Evolutionary conservation across 306 rosid species (phyloP), one percentile per base, ranked within the genome.

Genomic region (Cyamopsis tetragonoloba): DNA sequence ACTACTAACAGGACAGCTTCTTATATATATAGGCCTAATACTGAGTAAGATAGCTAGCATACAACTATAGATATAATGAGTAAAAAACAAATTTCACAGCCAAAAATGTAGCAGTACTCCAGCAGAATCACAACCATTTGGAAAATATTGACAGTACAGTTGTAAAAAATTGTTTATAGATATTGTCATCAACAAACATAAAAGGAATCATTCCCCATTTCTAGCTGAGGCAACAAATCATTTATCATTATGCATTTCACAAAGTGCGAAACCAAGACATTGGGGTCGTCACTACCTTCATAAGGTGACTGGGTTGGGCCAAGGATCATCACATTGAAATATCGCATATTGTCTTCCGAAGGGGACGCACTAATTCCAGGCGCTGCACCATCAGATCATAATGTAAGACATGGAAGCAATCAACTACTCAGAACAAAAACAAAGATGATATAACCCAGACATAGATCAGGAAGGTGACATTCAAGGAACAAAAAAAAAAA

Each of bases 361-460:
- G 98, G 98, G 13, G 96, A 92, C 1, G 98, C 98, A 68, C 98
- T 92, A 66, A 92, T 92, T 38, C 98, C 98, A 12, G 98, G 98
- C 19, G 96, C 98, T 92, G 87, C 71, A 77, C 65, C 53, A 74
- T 22, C 68, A 79, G 1, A 78, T 68, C 71, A 82, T 34, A 74
- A 49, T 10, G 48, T 20, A 9, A 75, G n/a, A 70, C 49, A 63
- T 19, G 23, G 23, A 41, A 18, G 8, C 38, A 70, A 70, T 60
- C 79, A 66, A 51, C 26, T 34, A 44, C 10, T 44, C 26, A 13
- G 35, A 63, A 35, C 54, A 53, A 49, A 66, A 76, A 20, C 48
- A 30, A 41, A 22, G 60, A 62, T 6, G 15, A 74, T 31, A 22
- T 8, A 70, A 61, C 32, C 27, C 19, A 24, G 3, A 54, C 65